Base-by-base conservation (phyloP, 352 stramenopile genomes). In the Pythium coloratum region DNA sequence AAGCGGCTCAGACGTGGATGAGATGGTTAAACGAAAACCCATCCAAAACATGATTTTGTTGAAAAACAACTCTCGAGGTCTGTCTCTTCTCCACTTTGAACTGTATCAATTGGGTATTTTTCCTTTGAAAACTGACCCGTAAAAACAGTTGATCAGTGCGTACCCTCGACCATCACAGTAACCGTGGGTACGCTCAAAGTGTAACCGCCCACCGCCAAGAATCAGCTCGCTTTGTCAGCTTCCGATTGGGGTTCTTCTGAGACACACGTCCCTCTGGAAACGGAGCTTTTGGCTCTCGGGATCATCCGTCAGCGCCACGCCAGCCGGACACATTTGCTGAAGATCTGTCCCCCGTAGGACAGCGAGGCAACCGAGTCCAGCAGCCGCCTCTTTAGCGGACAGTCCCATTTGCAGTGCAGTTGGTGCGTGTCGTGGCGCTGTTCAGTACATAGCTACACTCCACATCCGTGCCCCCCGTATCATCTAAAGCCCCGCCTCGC, bases 221-320 rank as follows among this genome's bases (percentile, higher is more conserved):
- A 53, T 53, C 46, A 53, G 46, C 46, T 6, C 18, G 3, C 46
- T 16, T 53, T 53, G 18, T 30, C n/a, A 30, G 46, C 46, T 53
- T 53, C n/a, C 44, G 16, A 53, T 53, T 53, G 46, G 46, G 46
- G 46, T 53, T 53, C 46, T 53, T 53, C 18, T 53, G 46, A 53
- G 46, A 53, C 46, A 53, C 46, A 20, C 46, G n/a, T 20, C 46
- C 46, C 46, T 53, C 46, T 53, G 46, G 46, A 53, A 53, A 53
- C 46, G 46, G 46, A 53, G 32, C 46, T 28, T n/a, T 24, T 24
- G 46, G 16, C 16, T 53, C 46, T 53, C 46, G 46, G n/a, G 46
- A 53, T 53, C 46, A 53, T 49, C 46, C 16, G 36, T 44, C 36
- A 44, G 36, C 36, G 46, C 42, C 42, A 50, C 42, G 42, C 46